Percentiles rank a stretch among this genome's conserved stretches.
Evolutionary conservation across 1,284 basidiomycete species (phyloP).

Genomic region (Porodaedalea pini): DNA sequence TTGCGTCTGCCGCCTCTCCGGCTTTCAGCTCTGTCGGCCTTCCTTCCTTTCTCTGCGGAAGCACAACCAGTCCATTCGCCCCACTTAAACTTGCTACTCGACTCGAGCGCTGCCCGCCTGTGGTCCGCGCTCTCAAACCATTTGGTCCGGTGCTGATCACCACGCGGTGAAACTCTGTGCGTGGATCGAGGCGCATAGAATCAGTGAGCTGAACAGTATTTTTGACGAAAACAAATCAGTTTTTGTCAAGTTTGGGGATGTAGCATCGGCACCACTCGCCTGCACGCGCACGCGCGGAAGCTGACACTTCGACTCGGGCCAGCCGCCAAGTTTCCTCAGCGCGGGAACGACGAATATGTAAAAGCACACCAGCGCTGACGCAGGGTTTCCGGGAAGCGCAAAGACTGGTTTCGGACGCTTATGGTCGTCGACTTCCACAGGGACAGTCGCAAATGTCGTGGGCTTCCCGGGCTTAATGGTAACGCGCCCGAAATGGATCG

Average conservation of each 20-base stretch:
- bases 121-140: conserved; percentile 66
- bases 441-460: conserved; percentile 82
- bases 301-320: conserved; percentile 49
- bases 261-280: conserved; percentile 37
- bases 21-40: conserved; percentile 41
- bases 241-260: neutral
- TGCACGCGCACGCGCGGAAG: conserved; percentile 65
- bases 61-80: conserved; percentile 73
- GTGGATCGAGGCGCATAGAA: conserved; percentile 63
- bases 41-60: conserved; percentile 47
- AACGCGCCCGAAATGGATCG: conserved; percentile 77
- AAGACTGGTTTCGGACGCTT: conserved; percentile 59
- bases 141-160: conserved; percentile 45
- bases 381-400: conserved; percentile 86
- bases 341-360: conserved; percentile 83
- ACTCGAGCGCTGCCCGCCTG: conserved; percentile 82
- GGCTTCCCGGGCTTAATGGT: conserved; percentile 75
- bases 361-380: conserved; percentile 85
- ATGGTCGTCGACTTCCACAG: conserved; percentile 30
- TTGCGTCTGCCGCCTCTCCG: conserved; percentile 54
- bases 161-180: conserved; percentile 82
- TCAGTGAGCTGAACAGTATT: conserved; percentile 45
- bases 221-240: neutral
- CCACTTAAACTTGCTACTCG: conserved; percentile 72
- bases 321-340: conserved; percentile 70